Evolutionary conservation across 78 protist genomes (phyloP), one percentile per base, ranked within the genome.

Genomic region (Dictyostelium discoideum): DNA sequence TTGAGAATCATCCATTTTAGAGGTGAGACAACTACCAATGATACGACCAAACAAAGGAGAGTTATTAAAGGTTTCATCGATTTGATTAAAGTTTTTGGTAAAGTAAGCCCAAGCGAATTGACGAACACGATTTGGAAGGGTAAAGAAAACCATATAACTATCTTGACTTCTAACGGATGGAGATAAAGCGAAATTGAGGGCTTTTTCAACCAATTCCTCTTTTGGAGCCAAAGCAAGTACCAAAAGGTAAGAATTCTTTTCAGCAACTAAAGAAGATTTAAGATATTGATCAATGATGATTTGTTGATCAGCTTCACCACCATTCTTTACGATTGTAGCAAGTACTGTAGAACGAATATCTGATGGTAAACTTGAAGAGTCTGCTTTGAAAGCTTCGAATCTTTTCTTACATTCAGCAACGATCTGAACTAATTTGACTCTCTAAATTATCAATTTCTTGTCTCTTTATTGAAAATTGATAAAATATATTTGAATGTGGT

Each of bases 381-480:
- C 80, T 0, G n/a, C 40, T 60, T 83, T 73, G 63, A 24, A 79
- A 42, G 18, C 18, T 16, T 39, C 96, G 39, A 84, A 92, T 69
- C 90, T 84, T 26, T 92, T 92, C 32, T 48, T 84, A 26, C 79
- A 85, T 54, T 92, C 96, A 5, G n/a, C 85, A 7, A 92, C 39
- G 65, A 84, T 54, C 2, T 77, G 83, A 0, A 2, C 46, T n/a
- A n/a, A n/a, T n/a, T n/a, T n/a, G n/a, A n/a, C n/a, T n/a, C n/a
- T n/a, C n/a, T n/a, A n/a, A n/a, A n/a, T n/a, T n/a, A n/a, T n/a
- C n/a, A n/a, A n/a, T n/a, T n/a, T n/a, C n/a, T n/a, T n/a, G n/a
- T n/a, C n/a, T n/a, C n/a, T n/a, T n/a, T n/a, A n/a, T n/a, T n/a
- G n/a, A n/a, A n/a, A n/a, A n/a, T n/a, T n/a, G n/a, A n/a, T n/a